These are phyloP conservation scores for Agapanthus africanus DNA, from an alignment of 106 monocot genomes.

Conservation along the genomic window DNA sequence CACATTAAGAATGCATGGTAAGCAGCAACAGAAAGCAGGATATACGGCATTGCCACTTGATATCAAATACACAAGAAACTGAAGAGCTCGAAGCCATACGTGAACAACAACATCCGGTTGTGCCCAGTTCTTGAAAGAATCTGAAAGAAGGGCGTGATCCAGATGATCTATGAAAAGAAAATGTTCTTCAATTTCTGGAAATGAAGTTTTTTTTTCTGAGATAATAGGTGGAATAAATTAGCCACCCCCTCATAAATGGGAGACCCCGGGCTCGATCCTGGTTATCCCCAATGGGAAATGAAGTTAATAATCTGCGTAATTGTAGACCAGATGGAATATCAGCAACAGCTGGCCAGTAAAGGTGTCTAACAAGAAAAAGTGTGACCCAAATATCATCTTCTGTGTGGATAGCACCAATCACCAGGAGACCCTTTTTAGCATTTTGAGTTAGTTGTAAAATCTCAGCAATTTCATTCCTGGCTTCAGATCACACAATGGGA, in stretches of 20 bases:
- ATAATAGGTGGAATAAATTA: no score
- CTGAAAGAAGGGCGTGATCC: slow-evolving; percentile 74
- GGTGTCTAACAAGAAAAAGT: slow-evolving; percentile 53
- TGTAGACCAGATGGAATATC: slow-evolving; percentile 81
- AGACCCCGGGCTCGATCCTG: no score
- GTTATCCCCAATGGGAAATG: no score
- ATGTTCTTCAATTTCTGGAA: slow-evolving; percentile 25
- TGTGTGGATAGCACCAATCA: slow-evolving; percentile 58
- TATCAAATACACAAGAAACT: no score
- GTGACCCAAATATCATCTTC: slow-evolving; percentile 89
- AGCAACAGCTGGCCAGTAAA: slow-evolving; percentile 71
- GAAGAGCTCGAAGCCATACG: slow-evolving; percentile 24
- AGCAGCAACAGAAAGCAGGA: no score
- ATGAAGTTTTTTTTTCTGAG: no score
- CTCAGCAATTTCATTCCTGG: slow-evolving; percentile 27
- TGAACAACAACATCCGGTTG: slow-evolving; percentile 81
- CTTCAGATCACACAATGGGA: slow-evolving; percentile 1
- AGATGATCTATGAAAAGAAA: slow-evolving; percentile 73
- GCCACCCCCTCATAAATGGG: no score
- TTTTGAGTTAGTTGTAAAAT: slow-evolving; percentile 46
- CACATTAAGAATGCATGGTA: no score
- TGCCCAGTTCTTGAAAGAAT: slow-evolving; percentile 41
- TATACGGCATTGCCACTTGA: no score
- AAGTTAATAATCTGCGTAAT: slow-evolving; percentile 39
- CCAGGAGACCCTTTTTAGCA: slow-evolving; percentile 50